Conservation (phyloP, 1,284 basidiomycete species). For the Mycosarcoma mackinlayi region DNA sequence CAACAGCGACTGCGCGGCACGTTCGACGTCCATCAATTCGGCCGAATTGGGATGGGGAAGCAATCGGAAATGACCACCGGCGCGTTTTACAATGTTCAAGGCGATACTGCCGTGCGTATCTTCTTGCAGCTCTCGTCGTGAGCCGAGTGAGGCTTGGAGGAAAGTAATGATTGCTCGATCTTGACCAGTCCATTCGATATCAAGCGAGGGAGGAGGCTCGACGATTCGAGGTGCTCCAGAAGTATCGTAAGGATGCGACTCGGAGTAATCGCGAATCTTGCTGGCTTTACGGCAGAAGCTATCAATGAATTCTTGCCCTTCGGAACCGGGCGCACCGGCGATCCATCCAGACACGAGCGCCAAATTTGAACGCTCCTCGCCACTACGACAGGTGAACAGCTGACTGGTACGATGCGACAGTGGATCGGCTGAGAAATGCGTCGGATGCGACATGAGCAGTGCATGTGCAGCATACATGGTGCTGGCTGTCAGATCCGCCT, state of each 20-base stretch:
- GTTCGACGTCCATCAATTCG: constrained; percentile 13
- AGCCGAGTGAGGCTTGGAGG: constrained; percentile 75
- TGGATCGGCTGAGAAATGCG: constrained; percentile 76
- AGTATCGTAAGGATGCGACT: constrained; percentile 73
- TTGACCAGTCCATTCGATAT: constrained; percentile 71
- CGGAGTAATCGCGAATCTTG: constrained; percentile 23
- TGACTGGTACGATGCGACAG: constrained; percentile 74
- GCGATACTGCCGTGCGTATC: constrained; percentile 75
- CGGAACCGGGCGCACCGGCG: constrained; percentile 50
- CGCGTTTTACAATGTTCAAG: constrained; percentile 75
- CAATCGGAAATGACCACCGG: constrained; percentile 67
- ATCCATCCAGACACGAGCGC: constrained; percentile 74
- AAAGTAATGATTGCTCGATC: constrained; percentile 78
- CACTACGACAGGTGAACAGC: constrained; percentile 78
- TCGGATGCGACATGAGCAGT: constrained; percentile 76
- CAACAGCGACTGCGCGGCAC: constrained; percentile 12
- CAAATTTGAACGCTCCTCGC: constrained; percentile 74
- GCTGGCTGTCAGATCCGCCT: constrained; percentile 23
- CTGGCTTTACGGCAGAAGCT: constrained; percentile 68
- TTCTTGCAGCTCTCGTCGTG: constrained; percentile 74
- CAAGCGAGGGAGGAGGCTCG: constrained; percentile 10
- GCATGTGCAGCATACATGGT: constrained; percentile 78
- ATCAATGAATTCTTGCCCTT: constrained; percentile 33
- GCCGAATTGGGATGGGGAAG: constrained; percentile 22
- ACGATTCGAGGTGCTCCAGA: constrained; percentile 72